Base-by-base conservation (phyloP, 169 alveolate genomes). In the Cryptosporidium baileyi region DNA sequence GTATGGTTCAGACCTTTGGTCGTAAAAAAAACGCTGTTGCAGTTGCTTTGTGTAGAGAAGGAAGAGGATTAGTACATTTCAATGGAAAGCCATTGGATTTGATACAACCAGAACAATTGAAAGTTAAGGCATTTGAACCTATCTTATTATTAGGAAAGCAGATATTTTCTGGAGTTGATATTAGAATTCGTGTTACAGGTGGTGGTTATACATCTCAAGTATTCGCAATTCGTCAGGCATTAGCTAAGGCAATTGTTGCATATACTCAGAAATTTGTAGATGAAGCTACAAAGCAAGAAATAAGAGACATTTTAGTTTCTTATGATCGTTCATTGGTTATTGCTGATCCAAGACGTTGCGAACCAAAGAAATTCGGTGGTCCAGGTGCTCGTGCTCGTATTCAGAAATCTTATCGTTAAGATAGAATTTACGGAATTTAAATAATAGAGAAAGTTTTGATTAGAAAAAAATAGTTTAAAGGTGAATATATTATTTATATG, bases 311-410 rank as follows among this genome's bases (percentile, higher is more conserved):
- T 62, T 95, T 98, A 57, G 94, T 97, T 90, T 96, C 98, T 91
- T 98, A 96, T 94, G 99, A 98, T 92, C 96, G 99, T 90, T 95
- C 98, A 80, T 95, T 98, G 82, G 94, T 98, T 82, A 99, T 98
- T 61, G 99, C 99, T 63, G 99, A 98, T 89, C 98, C 99, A 81
- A 97, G 99, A 89, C 96, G 99, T 89, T 95, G 99, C 90, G 99
- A 98, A 91, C 99, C 99, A 67, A 98, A 98, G 98, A 97, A 98
- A 93, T 98, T 95, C 91, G 99, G 99, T 44, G 99, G 99, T 89
- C 95, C 93, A 60, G 99, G 99, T 74, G 97, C 97, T 82, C 95
- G 98, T 91, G 99, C 99, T 47, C 98, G 99, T 91, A 96, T 97
- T 60, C 99, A 98, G 93, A 98, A 98, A 94, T 97, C 99, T 40